These are phyloP conservation scores for Quercus glauca DNA, from an alignment of 306 rosid species.

Conservation along the genomic window DNA sequence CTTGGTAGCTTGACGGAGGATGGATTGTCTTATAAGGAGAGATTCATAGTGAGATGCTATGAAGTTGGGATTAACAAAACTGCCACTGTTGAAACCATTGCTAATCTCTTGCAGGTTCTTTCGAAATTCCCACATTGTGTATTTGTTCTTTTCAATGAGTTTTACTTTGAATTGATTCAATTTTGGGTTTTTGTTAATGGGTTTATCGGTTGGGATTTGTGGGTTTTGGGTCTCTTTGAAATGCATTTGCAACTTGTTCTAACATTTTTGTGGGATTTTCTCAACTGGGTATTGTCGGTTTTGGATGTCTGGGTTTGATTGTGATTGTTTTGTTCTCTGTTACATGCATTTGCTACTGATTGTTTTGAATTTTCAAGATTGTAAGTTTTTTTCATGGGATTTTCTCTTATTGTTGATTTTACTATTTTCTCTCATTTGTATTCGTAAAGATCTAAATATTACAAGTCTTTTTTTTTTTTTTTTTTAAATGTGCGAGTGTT, in stretches of 20 bases:
- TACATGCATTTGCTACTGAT: background rate
- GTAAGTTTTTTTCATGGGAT: background rate
- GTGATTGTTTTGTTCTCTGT: background rate
- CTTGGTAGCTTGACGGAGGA: conserved; percentile 79
- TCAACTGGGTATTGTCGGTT: background rate
- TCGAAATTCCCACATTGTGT: too few species aligned
- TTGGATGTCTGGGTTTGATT: background rate
- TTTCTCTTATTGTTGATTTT: background rate
- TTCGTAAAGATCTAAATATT: too few species aligned
- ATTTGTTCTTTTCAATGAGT: too few species aligned
- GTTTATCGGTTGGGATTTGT: conserved; percentile 8
- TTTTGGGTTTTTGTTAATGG: background rate
- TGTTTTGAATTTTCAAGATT: background rate
- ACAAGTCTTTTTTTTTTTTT: background rate
- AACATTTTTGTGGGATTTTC: background rate
- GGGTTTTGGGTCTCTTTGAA: background rate
- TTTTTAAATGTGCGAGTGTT: background rate
- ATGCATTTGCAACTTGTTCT: too few species aligned
- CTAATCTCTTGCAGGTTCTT: conserved; percentile 87
- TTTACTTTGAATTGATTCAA: background rate
- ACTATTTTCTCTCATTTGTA: background rate
- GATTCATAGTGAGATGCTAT: conserved; percentile 83
- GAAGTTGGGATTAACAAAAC: conserved; percentile 97
- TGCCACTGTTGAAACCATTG: conserved; percentile 95
- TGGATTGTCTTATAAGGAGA: conserved; percentile 84